Conservation (phyloP, 108 stramenopile genomes). For the Cylindrotheca fusiformis region DNA sequence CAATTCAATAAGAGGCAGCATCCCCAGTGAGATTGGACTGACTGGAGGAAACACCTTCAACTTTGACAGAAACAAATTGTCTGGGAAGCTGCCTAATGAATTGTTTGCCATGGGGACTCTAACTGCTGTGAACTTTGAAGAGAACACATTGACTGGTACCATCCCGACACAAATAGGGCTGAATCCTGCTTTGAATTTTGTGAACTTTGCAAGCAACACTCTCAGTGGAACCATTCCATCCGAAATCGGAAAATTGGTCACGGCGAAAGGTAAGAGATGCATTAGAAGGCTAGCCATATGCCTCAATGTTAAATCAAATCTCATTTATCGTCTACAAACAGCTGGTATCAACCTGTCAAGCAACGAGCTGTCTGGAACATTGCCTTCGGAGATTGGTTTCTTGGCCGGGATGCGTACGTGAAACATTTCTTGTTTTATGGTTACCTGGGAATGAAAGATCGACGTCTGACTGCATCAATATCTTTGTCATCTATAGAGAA, state of each 20-base stretch:
- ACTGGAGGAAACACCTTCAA: background rate
- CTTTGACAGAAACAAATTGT: background rate
- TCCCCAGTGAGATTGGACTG: constrained; percentile 7
- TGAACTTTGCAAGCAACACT: constrained; percentile 44
- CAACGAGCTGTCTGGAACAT: constrained; percentile 13
- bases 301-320: too few relatives aligned
- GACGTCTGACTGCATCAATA: background rate
- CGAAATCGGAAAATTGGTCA: constrained; percentile 30
- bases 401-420: constrained; percentile 7
- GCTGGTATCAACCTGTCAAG: constrained; percentile 13
- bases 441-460: background rate
- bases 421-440: background rate
- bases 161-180: constrained; percentile 30
- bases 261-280: background rate
- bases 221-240: constrained; percentile 41
- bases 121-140: constrained; percentile 33
- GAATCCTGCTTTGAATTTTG: constrained; percentile 14
- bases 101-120: constrained; percentile 20
- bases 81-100: background rate
- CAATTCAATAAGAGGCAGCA: constrained; percentile 4
- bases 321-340: background rate
- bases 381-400: constrained; percentile 15
- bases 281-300: too few relatives aligned
- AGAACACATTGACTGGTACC: constrained; percentile 32
- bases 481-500: background rate